Percentiles rank a stretch among this genome's conserved stretches.
These are phyloP conservation scores for Eragrostis curvula DNA, from an alignment of 176 grass and related monocot genomes.

Conservation along the genomic window DNA sequence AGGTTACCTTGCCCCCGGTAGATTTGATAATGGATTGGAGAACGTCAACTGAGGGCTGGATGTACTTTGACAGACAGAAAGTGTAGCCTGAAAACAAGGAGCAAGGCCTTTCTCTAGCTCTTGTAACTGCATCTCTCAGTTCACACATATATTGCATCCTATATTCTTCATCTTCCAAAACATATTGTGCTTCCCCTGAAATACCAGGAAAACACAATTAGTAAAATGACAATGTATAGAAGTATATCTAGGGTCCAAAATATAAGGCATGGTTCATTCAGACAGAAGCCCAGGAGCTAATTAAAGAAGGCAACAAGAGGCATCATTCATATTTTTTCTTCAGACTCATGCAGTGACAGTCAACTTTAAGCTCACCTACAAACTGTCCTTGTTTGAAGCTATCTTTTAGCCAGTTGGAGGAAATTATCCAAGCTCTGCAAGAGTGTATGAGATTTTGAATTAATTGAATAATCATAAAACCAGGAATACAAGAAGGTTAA, in stretches of 20 bases:
- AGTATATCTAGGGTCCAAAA: background rate
- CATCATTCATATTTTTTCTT: background rate
- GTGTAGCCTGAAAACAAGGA: slow-evolving; percentile 66
- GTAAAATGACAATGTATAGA: background rate
- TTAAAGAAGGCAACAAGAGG: background rate
- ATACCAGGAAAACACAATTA: slow-evolving; percentile 12
- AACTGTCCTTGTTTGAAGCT: slow-evolving; percentile 78
- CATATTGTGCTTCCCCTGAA: slow-evolving; percentile 73
- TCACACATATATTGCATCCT: slow-evolving; percentile 69
- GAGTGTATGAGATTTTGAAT: slow-evolving; percentile 15
- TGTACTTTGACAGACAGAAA: slow-evolving; percentile 76
- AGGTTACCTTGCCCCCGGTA: slow-evolving; percentile 80
- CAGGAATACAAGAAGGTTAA: background rate
- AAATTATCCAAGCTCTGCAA: slow-evolving; percentile 91
- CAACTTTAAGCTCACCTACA: slow-evolving; percentile 61
- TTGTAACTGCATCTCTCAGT: slow-evolving; percentile 64
- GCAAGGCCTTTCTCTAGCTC: slow-evolving; percentile 68
- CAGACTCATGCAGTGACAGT: background rate
- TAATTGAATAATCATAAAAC: slow-evolving; percentile 2
- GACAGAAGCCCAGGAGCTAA: background rate
- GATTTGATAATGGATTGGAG: slow-evolving; percentile 68
- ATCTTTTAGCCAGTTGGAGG: slow-evolving; percentile 81
- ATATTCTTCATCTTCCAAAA: slow-evolving; percentile 82
- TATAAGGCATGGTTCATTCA: background rate
- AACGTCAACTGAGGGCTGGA: slow-evolving; percentile 53